Conservation (phyloP, 805 yeast genomes). For the Groenewaldozyma salmanticensis region DNA sequence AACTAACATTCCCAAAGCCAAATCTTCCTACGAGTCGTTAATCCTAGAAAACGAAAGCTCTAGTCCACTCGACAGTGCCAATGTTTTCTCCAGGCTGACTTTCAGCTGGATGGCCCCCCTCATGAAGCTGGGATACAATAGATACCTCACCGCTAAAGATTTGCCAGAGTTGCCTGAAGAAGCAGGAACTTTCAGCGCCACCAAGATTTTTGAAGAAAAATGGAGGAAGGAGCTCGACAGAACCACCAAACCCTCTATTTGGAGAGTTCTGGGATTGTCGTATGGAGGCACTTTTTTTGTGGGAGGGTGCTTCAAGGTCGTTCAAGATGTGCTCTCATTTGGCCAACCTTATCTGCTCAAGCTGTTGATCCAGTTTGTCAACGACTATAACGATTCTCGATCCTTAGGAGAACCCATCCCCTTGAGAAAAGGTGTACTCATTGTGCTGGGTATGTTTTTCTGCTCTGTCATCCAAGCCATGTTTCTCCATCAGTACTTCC, state of each 20-base stretch:
- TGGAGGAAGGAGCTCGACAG: constrained; percentile 51
- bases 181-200: constrained; percentile 48
- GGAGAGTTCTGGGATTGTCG: constrained; percentile 52
- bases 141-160: constrained; percentile 43
- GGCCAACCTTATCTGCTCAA: constrained; percentile 80
- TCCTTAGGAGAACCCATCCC: constrained; percentile 23
- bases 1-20: constrained; percentile 30
- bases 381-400: constrained; percentile 30
- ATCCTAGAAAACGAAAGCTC: constrained; percentile 24
- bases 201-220: constrained; percentile 39
- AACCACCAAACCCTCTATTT: constrained; percentile 36
- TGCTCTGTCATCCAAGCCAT: constrained; percentile 53
- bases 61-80: constrained; percentile 46
- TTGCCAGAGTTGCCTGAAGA: constrained; percentile 69
- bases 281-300: constrained; percentile 63
- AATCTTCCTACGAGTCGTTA: constrained; percentile 24
- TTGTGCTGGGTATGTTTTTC: constrained; percentile 55
- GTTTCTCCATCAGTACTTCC: constrained; percentile 58
- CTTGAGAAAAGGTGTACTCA: constrained; percentile 47
- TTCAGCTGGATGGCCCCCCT: constrained; percentile 88
- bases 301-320: constrained; percentile 63
- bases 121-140: constrained; percentile 67
- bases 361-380: constrained; percentile 51
- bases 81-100: constrained; percentile 65
- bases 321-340: constrained; percentile 74